Base-by-base conservation (phyloP, 2,329 filamentous ascomycete species). In the Nannizziopsis arthrosporioides region DNA sequence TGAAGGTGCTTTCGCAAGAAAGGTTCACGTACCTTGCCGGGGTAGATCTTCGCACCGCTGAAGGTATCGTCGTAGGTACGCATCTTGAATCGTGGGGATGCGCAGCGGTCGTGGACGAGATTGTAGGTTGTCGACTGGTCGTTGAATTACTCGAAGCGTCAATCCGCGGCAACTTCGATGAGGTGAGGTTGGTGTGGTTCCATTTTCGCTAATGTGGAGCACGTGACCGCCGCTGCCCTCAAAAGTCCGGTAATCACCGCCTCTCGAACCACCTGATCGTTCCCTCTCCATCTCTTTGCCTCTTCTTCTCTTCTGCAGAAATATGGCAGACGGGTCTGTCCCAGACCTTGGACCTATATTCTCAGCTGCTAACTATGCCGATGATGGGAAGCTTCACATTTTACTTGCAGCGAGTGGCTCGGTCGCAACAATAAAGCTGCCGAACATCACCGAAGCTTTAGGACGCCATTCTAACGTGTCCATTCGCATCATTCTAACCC, bases 391-490 rank as follows among this genome's bases (percentile, higher is more conserved):
- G 22, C 39, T 34, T 3, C 54, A 56, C 39, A 34, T 56, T 12
- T 48, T 87, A 12, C 72, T 86, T 37, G 79, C 77, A 34, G 78
- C 79, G 35, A 81, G 75, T 30, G 82, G 82, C 42, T 82, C 84
- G 0, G 86, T 94, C n/a, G 89, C 89, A 11, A 87, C 85, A 5
- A 94, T 94, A 60, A 95, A 95, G 62, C 69, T 87, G 2, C 80
- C 80, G 1, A 70, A 76, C 35, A 85, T 89, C 55, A 71, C 83
- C 51, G 51, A 62, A 37, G 56, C 67, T 0, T 57, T 74, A 14
- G 39, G 53, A 5, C 55, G 63, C 32, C 55, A 68, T 42, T 53
- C 63, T 14, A 68, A 69, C 35, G 71, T 95, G 49, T 87, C 85
- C 8, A 87, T 96, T 63, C 84, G 88, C n/a, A 69, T 96, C 46